Conservation (phyloP, 2,329 filamentous ascomycete genomes). For the Colletotrichum brevisporum region DNA sequence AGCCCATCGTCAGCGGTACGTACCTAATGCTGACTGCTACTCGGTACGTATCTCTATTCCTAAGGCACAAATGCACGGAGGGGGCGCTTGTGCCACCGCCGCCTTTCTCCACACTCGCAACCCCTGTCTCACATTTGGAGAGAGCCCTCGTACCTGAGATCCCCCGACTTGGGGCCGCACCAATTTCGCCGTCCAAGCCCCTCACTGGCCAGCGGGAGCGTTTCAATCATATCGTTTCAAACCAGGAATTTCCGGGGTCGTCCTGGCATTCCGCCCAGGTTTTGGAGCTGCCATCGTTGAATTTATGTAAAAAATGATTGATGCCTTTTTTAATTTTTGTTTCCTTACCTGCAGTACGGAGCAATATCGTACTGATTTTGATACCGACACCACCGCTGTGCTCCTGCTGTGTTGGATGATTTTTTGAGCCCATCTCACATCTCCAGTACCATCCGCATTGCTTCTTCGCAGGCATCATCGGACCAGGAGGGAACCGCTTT, state of each 20-base stretch:
- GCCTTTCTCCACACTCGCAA: conserved; percentile 19
- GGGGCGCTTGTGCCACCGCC: conserved; percentile 16
- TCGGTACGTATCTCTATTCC: too few species aligned
- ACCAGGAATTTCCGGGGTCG: conserved; percentile 17
- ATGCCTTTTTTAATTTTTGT: neutral
- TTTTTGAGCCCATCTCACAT: neutral
- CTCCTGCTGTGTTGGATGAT: neutral
- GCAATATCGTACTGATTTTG: neutral
- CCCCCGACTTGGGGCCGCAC: conserved; percentile 19
- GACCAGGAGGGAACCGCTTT: conserved; percentile 11
- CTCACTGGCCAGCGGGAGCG: conserved; percentile 32
- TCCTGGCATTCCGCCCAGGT: conserved; percentile 9
- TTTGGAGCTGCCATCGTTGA: neutral
- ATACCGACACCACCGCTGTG: neutral
- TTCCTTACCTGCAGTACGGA: neutral
- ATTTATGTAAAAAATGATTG: too few species aligned
- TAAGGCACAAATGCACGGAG: too few species aligned
- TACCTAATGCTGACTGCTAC: too few species aligned
- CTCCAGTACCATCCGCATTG: neutral
- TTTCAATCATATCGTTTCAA: conserved; percentile 41
- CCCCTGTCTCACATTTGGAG: conserved; percentile 36
- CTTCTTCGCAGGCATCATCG: conserved; percentile 28
- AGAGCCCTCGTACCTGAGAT: conserved; percentile 28
- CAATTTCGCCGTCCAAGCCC: conserved; percentile 32
- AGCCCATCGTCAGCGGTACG: too few species aligned